phyloP scores from a whole-genome alignment of 176 grass and related monocot genomes.

The Cenchrus fungigraminus region DNA sequence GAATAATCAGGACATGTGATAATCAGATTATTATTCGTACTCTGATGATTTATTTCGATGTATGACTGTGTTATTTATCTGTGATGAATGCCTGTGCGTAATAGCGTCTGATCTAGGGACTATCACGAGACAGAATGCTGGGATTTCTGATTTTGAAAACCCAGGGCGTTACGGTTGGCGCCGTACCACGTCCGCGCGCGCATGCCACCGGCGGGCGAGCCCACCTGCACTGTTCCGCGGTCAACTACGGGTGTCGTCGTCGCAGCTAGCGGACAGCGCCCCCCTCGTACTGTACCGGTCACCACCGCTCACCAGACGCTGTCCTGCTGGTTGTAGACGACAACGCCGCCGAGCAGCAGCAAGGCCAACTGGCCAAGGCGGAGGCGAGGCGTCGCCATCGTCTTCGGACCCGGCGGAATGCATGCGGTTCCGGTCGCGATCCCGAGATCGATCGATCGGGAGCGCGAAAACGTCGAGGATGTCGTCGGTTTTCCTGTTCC shows the following conservation, averaged over 20 bases:
- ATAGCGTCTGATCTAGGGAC: too few species aligned
- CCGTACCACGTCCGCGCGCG: not conserved
- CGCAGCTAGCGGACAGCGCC: not conserved
- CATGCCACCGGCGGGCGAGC: not conserved
- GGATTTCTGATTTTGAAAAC: too few species aligned
- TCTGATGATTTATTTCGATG: too few species aligned
- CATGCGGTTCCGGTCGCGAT: not conserved
- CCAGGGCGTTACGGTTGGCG: not conserved
- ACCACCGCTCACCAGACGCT: conserved; percentile 40
- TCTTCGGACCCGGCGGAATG: not conserved
- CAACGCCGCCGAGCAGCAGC: not conserved
- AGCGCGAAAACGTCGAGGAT: not conserved
- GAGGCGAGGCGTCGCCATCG: conserved; percentile 22
- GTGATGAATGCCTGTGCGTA: too few species aligned
- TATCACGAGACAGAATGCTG: too few species aligned
- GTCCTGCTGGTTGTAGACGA: not conserved
- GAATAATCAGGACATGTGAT: too few species aligned
- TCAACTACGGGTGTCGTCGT: not conserved
- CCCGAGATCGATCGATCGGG: not conserved
- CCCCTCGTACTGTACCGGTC: conserved; percentile 37
- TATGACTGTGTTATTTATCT: too few species aligned
- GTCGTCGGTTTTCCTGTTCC: not conserved
- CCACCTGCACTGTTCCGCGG: conserved; percentile 20
- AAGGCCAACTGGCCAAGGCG: too few species aligned
- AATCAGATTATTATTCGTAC: too few species aligned